Base-by-base conservation (phyloP, 768 basidiomycete species). In the Atractiella rhizophila region DNA sequence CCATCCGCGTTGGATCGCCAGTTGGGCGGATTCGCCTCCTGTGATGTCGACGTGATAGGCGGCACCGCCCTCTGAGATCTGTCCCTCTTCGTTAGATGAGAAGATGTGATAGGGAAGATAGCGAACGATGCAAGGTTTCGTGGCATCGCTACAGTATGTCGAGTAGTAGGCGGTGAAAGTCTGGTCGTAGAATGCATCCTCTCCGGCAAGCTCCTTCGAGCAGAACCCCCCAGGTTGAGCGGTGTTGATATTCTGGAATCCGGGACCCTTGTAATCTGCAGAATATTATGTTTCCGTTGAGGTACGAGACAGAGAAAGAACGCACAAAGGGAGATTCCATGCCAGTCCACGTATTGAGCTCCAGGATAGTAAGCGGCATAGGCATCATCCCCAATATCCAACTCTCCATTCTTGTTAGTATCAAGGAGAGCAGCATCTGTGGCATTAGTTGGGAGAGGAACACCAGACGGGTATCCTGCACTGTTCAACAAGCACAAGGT, bases 271-370 rank as follows among this genome's bases (percentile, higher is more conserved):
- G 46, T 47, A n/a, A 36, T 27, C 19, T 36, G 21, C 13, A 13
- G 20, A 12, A 36, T 13, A 25, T 13, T 36, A 13, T 4, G 11
- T 25, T 21, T 9, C 16, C 28, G 15, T 8, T 25, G 4, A 1
- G 24, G 15, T 2, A 11, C 28, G 19, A 31, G 11, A 5, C 12
- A 6, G 5, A 15, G n/a, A 28, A 29, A 2, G 28, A 25, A 46
- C 47, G 34, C 15, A 44, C 44, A 54, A n/a, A 53, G 44, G 8
- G 53, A 54, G 27, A 56, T 19, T 5, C 53, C 55, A 32, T 46
- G 47, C 55, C 55, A 56, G 47, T 56, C 55, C 25, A 56, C 53
- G 18, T 46, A n/a, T 18, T 48, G 42, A 37, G 51, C 51, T 1
- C 55, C 55, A 0, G 55, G 55, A 39, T 48, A 56, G 44, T 48